Base-by-base conservation (phyloP, 2,329 filamentous ascomycete genomes). In the Ophiosphaerella narmari region DNA sequence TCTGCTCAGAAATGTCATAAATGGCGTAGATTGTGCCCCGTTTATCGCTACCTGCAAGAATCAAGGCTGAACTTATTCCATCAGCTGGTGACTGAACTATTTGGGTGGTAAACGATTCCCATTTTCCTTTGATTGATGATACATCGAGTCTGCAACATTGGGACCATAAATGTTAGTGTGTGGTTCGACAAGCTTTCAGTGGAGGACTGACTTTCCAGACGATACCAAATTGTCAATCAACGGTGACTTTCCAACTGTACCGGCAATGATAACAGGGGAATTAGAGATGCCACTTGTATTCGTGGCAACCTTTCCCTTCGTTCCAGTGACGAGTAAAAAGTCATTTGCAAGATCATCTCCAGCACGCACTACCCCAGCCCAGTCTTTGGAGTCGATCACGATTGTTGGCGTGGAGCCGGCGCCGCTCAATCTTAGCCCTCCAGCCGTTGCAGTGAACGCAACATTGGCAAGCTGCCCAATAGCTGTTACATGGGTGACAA, bases 1-100 rank as follows among this genome's bases (percentile, higher is more conserved):
- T 88, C 66, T 89, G 85, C 67, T 88, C 85, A 31, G 83, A 86
- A 41, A 89, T 73, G 52, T 86, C 84, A 70, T 89, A 89, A 9
- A 87, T 72, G 7, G 86, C 86, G 60, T 80, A 90, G 43, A 89
- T 86, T 2, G 83, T 82, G 4, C 84, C 85, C 51, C 85, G 75
- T 49, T 82, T 82, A 63, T 89, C 85, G 58, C 82, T 85, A 7
- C 71, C 86, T 8, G 81, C 84, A 61, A 90, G 82, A 0, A 89
- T 81, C 8, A 89, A 74, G 1, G 86, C 86, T 43, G 74, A 75
- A 0, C 76, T 57, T 16, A 83, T 77, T 11, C 81, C 83, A 0
- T 77, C 72, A 6, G 86, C 63, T 0, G 86, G 86, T 24, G 78
- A 73, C 4, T 78, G 66, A 1, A 89, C 76, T 2, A 89, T 55